Evolutionary conservation across 2,329 filamentous ascomycete species (phyloP).

Genomic region (Colletotrichum liriopes): DNA sequence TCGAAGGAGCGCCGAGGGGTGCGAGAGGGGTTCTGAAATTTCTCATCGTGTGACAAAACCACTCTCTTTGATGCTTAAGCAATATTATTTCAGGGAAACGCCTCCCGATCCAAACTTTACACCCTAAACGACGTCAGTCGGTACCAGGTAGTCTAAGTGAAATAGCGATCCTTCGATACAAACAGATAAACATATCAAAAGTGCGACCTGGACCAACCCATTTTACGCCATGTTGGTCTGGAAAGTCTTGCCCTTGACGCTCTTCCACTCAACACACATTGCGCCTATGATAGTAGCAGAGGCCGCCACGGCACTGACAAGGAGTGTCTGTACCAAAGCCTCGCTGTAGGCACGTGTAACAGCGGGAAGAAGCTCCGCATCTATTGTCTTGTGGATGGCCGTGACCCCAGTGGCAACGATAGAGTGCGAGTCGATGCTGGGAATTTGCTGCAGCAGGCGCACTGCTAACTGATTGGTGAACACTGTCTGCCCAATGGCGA

Average conservation of each 20-base stretch:
- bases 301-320: conserved; percentile 61
- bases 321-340: conserved; percentile 60
- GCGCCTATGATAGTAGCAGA: conserved; percentile 60
- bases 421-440: conserved; percentile 51
- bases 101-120: neutral
- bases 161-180: neutral
- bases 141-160: neutral
- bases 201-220: neutral
- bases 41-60: too few species aligned
- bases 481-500: conserved; percentile 66
- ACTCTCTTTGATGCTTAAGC: neutral
- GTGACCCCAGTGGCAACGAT: conserved; percentile 57
- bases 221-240: conserved; percentile 41
- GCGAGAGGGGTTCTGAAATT: neutral
- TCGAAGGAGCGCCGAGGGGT: neutral
- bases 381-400: conserved; percentile 50
- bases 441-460: conserved; percentile 55
- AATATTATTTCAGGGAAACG: neutral
- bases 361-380: conserved; percentile 49
- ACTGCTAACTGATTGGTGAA: conserved; percentile 64
- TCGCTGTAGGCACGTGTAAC: conserved; percentile 62
- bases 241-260: conserved; percentile 69
- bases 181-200: neutral
- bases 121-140: neutral
- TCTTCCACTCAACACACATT: conserved; percentile 67